These are phyloP conservation scores for Trypanosoma congolense DNA, from an alignment of 208 protist species.

Conservation along the genomic window DNA sequence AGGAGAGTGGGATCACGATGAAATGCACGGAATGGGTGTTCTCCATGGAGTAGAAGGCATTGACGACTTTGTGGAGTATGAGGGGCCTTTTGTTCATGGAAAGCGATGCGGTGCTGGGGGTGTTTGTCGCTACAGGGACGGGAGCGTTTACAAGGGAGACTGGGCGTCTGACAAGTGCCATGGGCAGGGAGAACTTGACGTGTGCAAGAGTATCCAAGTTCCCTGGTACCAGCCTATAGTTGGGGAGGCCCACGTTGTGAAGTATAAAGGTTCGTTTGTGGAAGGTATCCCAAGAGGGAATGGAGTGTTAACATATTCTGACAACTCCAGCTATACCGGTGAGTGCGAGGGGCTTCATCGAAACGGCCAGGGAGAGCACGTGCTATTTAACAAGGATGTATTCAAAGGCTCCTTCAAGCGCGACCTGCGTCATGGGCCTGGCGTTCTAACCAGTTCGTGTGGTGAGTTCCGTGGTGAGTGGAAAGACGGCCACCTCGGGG, in stretches of 20 bases:
- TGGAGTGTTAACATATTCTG: conserved; percentile 54
- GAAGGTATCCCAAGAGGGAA: conserved; percentile 28
- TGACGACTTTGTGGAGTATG: conserved; percentile 70
- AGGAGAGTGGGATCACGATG: conserved; percentile 75
- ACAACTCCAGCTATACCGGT: conserved; percentile 59
- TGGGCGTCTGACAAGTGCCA: conserved; percentile 65
- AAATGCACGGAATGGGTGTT: conserved; percentile 75
- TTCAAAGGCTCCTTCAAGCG: conserved; percentile 54
- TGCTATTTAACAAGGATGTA: conserved; percentile 41
- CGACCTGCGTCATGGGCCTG: conserved; percentile 46
- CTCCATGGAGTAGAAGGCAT: conserved; percentile 36
- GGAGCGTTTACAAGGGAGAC: conserved; percentile 61
- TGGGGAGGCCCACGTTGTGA: conserved; percentile 9
- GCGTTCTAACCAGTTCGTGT: conserved; percentile 33
- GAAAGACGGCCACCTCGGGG: conserved; percentile 40
- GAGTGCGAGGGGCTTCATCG: conserved; percentile 36
- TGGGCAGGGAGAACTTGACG: conserved; percentile 51
- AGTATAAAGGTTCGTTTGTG: conserved; percentile 58
- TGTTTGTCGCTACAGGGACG: conserved; percentile 60
- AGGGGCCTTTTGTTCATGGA: conserved; percentile 50
- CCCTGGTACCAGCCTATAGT: conserved; percentile 4
- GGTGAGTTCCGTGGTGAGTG: conserved; percentile 54
- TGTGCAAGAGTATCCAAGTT: conserved; percentile 16
- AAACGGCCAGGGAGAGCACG: conserved; percentile 54
- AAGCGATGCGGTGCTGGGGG: conserved; percentile 57